These are phyloP conservation scores for Escallonia herrerae DNA, from an alignment of 129 eudicot genomes.

Conservation along the genomic window DNA sequence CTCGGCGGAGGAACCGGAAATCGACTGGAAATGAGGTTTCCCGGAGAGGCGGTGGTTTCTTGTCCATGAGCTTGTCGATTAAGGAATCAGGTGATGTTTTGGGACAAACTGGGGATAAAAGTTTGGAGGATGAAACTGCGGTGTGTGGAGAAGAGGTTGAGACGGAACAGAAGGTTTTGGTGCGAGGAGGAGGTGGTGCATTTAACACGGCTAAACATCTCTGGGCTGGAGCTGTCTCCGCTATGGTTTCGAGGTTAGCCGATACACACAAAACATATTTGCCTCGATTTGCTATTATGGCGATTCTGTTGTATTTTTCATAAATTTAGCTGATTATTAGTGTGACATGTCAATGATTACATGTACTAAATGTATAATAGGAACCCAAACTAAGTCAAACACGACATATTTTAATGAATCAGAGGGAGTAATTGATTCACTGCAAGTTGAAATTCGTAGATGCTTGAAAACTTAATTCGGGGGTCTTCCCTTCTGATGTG, in stretches of 20 bases:
- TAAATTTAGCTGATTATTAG: too few relatives aligned
- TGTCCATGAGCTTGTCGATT: slow-evolving; percentile 47
- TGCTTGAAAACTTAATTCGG: background rate
- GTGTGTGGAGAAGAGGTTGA: slow-evolving; percentile 8
- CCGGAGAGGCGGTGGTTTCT: slow-evolving; percentile 28
- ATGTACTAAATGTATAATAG: too few relatives aligned
- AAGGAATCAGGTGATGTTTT: slow-evolving; percentile 23
- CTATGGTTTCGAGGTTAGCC: slow-evolving; percentile 82
- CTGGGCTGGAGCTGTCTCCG: slow-evolving; percentile 98
- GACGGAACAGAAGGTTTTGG: slow-evolving; percentile 19
- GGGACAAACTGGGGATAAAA: slow-evolving; percentile 27
- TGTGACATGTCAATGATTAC: too few relatives aligned
- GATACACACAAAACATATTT: too few relatives aligned
- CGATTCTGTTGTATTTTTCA: too few relatives aligned
- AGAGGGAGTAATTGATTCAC: background rate
- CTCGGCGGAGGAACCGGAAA: slow-evolving; percentile 18
- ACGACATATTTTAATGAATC: background rate
- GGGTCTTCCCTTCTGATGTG: too few relatives aligned
- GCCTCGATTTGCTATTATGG: too few relatives aligned
- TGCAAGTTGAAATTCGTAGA: background rate
- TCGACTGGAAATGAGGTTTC: background rate
- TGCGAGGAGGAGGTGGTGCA: slow-evolving; percentile 41
- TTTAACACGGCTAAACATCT: slow-evolving; percentile 85
- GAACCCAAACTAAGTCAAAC: too few relatives aligned
- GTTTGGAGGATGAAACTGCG: slow-evolving; percentile 18